Evolutionary conservation across 805 yeast species (phyloP).

Genomic region (Candida lessepsii): DNA sequence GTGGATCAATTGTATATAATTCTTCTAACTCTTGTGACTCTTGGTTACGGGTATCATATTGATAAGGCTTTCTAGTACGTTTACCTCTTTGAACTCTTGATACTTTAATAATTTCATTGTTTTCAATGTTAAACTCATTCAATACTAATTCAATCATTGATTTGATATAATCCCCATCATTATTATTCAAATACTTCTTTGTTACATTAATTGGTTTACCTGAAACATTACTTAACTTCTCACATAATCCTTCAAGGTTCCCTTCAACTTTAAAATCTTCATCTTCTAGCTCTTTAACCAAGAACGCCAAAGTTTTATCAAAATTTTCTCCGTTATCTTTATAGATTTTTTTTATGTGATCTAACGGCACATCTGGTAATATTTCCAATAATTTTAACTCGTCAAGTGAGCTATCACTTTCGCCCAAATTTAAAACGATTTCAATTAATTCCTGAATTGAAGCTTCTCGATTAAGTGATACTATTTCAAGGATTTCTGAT

Average conservation of each 20-base stretch:
- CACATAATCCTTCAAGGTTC: background rate
- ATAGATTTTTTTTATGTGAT: background rate
- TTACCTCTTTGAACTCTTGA: background rate
- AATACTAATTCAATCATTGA: conserved; percentile 9
- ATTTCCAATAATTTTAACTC: conserved; percentile 7
- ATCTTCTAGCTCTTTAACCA: background rate
- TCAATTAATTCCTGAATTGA: conserved; percentile 1
- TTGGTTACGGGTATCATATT: background rate
- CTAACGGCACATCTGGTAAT: conserved; percentile 7
- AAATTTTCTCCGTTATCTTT: background rate
- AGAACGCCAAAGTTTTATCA: conserved; percentile 1
- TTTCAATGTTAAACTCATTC: conserved; percentile 2
- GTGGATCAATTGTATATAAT: background rate
- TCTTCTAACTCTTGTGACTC: conserved; percentile 8
- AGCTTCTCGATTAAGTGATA: background rate
- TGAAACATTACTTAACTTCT: background rate
- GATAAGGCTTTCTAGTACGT: conserved; percentile 2
- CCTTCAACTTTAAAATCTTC: background rate
- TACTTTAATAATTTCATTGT: background rate
- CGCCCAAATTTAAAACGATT: background rate
- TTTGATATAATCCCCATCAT: conserved; percentile 8
- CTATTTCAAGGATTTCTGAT: conserved; percentile 11
- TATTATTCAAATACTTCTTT: background rate
- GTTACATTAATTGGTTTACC: background rate
- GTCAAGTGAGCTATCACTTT: conserved; percentile 4